phyloP scores from a whole-genome alignment of 73 alveolate species.

The Stentor coeruleus region DNA sequence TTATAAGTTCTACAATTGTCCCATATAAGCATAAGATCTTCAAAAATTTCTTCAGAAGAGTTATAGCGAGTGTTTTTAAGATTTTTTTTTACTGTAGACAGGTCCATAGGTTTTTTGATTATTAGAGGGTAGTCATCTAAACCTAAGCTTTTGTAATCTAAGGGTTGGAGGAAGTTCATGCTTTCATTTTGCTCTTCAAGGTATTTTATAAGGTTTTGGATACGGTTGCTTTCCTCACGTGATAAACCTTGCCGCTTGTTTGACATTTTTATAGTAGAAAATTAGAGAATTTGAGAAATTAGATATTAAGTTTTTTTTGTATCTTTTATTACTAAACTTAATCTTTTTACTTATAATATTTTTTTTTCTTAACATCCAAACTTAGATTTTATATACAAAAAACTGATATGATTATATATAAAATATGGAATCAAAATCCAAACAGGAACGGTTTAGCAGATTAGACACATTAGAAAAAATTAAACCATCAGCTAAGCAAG shows the following conservation, averaged over 20 bases:
- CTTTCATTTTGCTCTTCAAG: slow-evolving; percentile 55
- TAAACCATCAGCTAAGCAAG: not conserved
- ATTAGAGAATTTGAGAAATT: too few species aligned
- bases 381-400: not conserved
- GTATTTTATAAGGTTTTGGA: not conserved
- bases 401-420: not conserved
- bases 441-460: not conserved
- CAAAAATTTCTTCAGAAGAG: slow-evolving; percentile 38
- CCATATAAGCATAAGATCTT: slow-evolving; percentile 54
- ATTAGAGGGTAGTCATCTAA: slow-evolving; percentile 49
- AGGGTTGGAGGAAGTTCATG: slow-evolving; percentile 77
- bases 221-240: not conserved
- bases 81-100: slow-evolving; percentile 45
- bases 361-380: not conserved
- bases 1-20: slow-evolving; percentile 62
- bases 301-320: too few species aligned
- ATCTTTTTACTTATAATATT: too few species aligned
- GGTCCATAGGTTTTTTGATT: slow-evolving; percentile 61
- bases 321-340: too few species aligned
- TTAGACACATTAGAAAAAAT: too few species aligned
- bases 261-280: slow-evolving; percentile 12
- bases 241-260: not conserved
- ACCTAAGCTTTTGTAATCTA: slow-evolving; percentile 60
- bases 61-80: slow-evolving; percentile 37
- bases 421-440: not conserved